Percentiles rank a stretch among this genome's conserved stretches.
Evolutionary conservation across 2,329 filamentous ascomycete genomes (phyloP).

Genomic region (Stagonosporopsis vannaccii): DNA sequence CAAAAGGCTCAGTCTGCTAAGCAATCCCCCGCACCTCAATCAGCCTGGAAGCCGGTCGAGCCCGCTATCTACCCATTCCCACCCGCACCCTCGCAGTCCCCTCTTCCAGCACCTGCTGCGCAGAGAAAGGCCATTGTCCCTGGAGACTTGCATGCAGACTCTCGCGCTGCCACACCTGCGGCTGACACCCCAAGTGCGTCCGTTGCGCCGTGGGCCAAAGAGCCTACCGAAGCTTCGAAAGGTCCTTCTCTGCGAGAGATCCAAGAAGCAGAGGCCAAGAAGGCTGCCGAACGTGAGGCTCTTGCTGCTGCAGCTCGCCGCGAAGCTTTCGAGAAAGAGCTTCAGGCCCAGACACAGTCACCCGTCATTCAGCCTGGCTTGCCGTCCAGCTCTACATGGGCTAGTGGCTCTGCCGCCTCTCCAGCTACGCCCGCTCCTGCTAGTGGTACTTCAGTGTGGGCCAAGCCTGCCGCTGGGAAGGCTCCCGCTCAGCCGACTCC

Average conservation of each 20-base stretch:
- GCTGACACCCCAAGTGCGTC: slow-evolving; percentile 72
- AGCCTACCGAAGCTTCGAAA: slow-evolving; percentile 74
- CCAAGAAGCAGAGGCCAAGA: slow-evolving; percentile 92
- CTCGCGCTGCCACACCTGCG: slow-evolving; percentile 78
- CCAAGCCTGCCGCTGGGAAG: slow-evolving; percentile 64
- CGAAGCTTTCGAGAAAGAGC: slow-evolving; percentile 80
- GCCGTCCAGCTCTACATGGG: slow-evolving; percentile 90
- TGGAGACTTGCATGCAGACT: slow-evolving; percentile 72
- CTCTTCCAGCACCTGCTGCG: slow-evolving; percentile 85
- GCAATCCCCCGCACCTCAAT: slow-evolving; percentile 62
- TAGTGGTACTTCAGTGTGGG: slow-evolving; percentile 64
- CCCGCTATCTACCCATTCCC: slow-evolving; percentile 82
- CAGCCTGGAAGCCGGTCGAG: slow-evolving; percentile 67
- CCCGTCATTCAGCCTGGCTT: slow-evolving; percentile 75
- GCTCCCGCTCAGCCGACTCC: slow-evolving; percentile 49
- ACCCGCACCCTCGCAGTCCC: slow-evolving; percentile 77
- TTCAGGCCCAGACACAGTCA: slow-evolving; percentile 67
- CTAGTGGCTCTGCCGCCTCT: slow-evolving; percentile 67
- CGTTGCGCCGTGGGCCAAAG: slow-evolving; percentile 94
- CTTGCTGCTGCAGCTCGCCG: slow-evolving; percentile 78
- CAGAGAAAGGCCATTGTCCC: slow-evolving; percentile 87
- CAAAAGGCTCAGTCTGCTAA: slow-evolving; percentile 74
- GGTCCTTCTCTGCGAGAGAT: slow-evolving; percentile 96
- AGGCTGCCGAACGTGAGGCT: slow-evolving; percentile 88
- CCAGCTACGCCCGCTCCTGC: slow-evolving; percentile 67